Conservation (phyloP, 176 grass and related monocot species). For the Carex cristatella region DNA sequence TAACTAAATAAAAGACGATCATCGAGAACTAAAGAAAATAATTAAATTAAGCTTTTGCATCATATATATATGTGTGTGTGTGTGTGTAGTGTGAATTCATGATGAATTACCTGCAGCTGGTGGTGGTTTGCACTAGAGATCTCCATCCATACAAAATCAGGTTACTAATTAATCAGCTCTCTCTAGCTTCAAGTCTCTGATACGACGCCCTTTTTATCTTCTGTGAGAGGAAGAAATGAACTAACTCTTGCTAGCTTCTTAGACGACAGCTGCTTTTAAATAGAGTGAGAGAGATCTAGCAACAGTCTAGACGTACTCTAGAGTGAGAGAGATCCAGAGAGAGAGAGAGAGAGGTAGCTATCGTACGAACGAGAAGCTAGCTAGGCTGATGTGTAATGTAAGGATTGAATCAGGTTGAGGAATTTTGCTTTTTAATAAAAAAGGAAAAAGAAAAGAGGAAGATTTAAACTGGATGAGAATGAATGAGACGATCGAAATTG, state of each 20-base stretch:
- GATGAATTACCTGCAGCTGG: background rate
- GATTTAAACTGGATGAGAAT: background rate
- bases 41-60: no score
- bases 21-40: no score
- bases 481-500: background rate
- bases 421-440: constrained; percentile 7
- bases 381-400: constrained; percentile 19
- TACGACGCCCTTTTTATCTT: background rate
- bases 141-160: constrained; percentile 6
- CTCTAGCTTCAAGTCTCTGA: background rate
- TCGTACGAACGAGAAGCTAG: background rate
- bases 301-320: background rate
- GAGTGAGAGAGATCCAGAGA: constrained; percentile 23
- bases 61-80: no score
- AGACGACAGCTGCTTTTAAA: background rate
- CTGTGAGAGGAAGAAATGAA: background rate
- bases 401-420: constrained; percentile 1
- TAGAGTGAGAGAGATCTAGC: background rate
- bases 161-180: no score
- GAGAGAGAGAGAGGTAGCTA: background rate
- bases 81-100: no score
- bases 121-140: constrained; percentile 24
- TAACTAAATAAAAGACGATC: no score
- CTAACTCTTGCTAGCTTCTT: background rate
- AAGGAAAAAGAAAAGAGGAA: background rate